Evolutionary conservation across 1,284 basidiomycete species (phyloP), one percentile per base, ranked within the genome.

Genomic region (Pseudozyma flocculosa): DNA sequence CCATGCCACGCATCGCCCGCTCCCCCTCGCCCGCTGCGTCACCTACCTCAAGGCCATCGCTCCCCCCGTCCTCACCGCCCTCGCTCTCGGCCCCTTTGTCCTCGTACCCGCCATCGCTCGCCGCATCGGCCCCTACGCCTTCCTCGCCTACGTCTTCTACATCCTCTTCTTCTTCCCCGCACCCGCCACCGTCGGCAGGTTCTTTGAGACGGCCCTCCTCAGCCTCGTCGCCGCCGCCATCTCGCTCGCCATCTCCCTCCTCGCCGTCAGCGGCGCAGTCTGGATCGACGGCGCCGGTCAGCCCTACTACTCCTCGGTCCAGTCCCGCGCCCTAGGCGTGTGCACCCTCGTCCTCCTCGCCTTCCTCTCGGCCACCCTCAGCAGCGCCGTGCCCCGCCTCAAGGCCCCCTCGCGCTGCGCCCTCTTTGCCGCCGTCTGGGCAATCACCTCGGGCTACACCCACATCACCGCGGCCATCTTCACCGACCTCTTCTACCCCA

Each of bases 101-200:
- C 48, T 68, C 8, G 53, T 48, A 11, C 40, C 42, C 29, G 53
- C 46, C 22, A 45, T 68, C 4, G 30, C 34, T 13, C 40, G 24
- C 21, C 59, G 61, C 50, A 57, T 61, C 36, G 64, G 66, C 13
- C 45, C 39, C 2, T 44, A 51, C 18, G 55, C 61, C 13, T 71
- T 62, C 42, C 61, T 70, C 30, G 41, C 46, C 40, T 68, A 55
- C 44, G 51, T 56, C 48, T 59, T 49, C 50, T 56, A 44, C 29
- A 45, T 57, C 41, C 61, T 72, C 21, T 72, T 72, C 52, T 72
- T 75, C 56, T 76, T 61, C 21, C 72, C 73, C 1, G 54, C 55
- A 0, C 58, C 57, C 2, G 54, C 48, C 22, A 61, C 69, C 3
- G 47, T 71, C 23, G 72, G 70, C 15, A 52, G 61, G 13, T 71